Evolutionary conservation across 2,329 filamentous ascomycete species (phyloP).

Genomic region (Rhynchosporium secalis): DNA sequence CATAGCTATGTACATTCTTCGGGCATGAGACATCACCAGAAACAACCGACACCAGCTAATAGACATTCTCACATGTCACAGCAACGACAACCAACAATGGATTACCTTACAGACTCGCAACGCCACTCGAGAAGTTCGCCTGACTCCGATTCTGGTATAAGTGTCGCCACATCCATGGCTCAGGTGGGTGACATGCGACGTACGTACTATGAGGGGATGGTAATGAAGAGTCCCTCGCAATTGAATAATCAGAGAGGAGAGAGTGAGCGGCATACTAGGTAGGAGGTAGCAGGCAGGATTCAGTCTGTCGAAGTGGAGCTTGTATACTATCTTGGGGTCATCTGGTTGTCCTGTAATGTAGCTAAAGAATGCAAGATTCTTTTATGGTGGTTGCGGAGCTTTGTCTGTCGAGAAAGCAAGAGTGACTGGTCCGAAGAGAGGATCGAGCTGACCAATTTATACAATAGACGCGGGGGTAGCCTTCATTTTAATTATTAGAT

Average conservation of each 20-base stretch:
- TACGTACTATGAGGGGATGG: constrained; percentile 12
- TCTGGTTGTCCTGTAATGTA: background rate
- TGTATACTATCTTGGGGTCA: too few species aligned
- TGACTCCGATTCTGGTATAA: background rate
- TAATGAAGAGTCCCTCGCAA: background rate
- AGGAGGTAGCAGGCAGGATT: background rate
- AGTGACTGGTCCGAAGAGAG: too few species aligned
- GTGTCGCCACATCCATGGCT: background rate
- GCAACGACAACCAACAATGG: background rate
- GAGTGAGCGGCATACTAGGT: background rate
- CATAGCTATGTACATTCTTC: background rate
- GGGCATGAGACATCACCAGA: background rate
- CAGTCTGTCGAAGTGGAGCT: too few species aligned
- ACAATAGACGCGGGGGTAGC: too few species aligned
- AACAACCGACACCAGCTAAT: background rate
- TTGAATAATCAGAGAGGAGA: background rate
- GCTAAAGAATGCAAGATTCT: too few species aligned
- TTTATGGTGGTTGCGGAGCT: too few species aligned
- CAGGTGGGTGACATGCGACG: constrained; percentile 15
- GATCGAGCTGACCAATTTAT: too few species aligned
- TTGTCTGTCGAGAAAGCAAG: too few species aligned
- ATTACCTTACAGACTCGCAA: background rate
- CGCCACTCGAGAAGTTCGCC: background rate
- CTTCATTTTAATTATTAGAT: too few species aligned
- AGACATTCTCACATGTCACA: background rate